Conservation (phyloP, 768 basidiomycete genomes). For the Cyclocybe cylindracea region DNA sequence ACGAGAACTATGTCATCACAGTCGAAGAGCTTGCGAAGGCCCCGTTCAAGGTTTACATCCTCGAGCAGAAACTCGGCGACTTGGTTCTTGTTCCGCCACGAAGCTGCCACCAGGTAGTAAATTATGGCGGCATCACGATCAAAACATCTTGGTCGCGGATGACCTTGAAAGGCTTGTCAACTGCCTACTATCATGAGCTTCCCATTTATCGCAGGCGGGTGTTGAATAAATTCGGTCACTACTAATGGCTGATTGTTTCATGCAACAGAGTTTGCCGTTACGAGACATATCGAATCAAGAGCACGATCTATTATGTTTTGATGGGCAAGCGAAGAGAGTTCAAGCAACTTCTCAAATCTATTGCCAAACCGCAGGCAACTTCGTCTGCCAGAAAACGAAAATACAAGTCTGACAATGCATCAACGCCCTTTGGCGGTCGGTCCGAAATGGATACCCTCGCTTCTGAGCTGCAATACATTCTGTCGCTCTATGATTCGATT, state of each 20-base stretch:
- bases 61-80: constrained; percentile 76
- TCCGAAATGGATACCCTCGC: not conserved
- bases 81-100: constrained; percentile 79
- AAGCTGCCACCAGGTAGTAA: constrained; percentile 84
- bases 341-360: constrained; percentile 6
- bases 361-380: not conserved
- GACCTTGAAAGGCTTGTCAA: constrained; percentile 60
- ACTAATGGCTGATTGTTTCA: not conserved
- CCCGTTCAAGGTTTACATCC: constrained; percentile 68
- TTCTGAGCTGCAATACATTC: constrained; percentile 33
- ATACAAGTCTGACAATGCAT: not conserved
- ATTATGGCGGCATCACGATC: constrained; percentile 76
- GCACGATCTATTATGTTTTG: constrained; percentile 59
- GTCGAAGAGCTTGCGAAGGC: constrained; percentile 64
- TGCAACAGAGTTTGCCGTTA: constrained; percentile 69
- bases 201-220: constrained; percentile 77
- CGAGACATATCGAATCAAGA: constrained; percentile 78
- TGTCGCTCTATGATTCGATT: constrained; percentile 52
- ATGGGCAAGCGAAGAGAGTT: constrained; percentile 31
- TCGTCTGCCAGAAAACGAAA: not conserved
- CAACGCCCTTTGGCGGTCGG: too few species aligned
- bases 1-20: constrained; percentile 68
- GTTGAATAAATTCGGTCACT: not conserved
- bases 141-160: constrained; percentile 89
- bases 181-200: constrained; percentile 71